Evolutionary conservation across 768 basidiomycete genomes (phyloP).

Genomic region (Hypsizygus marmoreus): DNA sequence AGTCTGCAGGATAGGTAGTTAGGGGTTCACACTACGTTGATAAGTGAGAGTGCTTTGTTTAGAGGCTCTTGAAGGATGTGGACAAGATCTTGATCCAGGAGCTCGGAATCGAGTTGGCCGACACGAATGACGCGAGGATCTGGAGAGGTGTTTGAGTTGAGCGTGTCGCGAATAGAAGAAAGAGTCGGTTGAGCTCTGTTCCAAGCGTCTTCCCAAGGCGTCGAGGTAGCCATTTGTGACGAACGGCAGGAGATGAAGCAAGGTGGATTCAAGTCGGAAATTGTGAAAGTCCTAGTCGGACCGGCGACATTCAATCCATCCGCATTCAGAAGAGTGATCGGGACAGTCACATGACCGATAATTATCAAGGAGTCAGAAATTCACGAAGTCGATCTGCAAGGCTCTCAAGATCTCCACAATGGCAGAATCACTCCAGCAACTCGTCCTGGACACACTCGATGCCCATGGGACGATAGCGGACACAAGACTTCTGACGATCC

Average conservation of each 20-base stretch:
- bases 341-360: slow-evolving; percentile 14
- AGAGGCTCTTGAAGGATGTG: slow-evolving; percentile 83
- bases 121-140: slow-evolving; percentile 69
- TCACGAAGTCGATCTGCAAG: slow-evolving; percentile 2
- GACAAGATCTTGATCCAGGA: slow-evolving; percentile 87
- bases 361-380: slow-evolving; percentile 15
- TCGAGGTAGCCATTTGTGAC: slow-evolving; percentile 18
- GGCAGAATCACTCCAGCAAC: slow-evolving; percentile 80
- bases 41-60: slow-evolving; percentile 62
- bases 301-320: too few relatives aligned
- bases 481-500: slow-evolving; percentile 67
- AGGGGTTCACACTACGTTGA: slow-evolving; percentile 53
- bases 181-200: slow-evolving; percentile 58
- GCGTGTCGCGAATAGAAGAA: slow-evolving; percentile 42
- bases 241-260: slow-evolving; percentile 6
- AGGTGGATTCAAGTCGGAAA: slow-evolving; percentile 19
- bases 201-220: slow-evolving; percentile 66
- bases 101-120: slow-evolving; percentile 87
- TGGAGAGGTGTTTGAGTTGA: slow-evolving; percentile 32
- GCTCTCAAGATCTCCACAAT: slow-evolving; percentile 35
- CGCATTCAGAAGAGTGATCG: background rate
- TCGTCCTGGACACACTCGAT: slow-evolving; percentile 75
- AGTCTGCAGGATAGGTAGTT: background rate
- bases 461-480: slow-evolving; percentile 57
- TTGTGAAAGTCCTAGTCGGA: too few relatives aligned